Percentiles rank a stretch among this genome's conserved stretches.
Evolutionary conservation across 176 grass and related monocot species (phyloP).

Genomic region (Aegilops umbellulata): DNA sequence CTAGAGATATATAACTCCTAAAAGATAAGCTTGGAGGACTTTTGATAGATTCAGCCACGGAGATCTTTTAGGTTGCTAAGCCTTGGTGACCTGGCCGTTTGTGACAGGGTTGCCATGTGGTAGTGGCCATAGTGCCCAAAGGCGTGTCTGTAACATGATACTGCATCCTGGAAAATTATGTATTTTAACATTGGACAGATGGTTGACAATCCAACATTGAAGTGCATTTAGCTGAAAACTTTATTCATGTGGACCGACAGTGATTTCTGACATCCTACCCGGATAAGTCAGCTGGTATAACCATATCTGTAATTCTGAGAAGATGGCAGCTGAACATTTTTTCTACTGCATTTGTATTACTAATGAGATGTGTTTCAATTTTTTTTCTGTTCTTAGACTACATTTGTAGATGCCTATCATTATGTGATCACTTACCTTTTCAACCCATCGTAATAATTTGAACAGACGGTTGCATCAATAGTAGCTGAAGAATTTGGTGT

Average conservation of each 20-base stretch:
- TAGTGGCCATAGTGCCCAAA: too few relatives aligned
- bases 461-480: constrained; percentile 65
- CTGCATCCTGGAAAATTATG: too few relatives aligned
- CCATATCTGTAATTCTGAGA: not conserved
- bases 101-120: too few relatives aligned
- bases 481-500: constrained; percentile 86
- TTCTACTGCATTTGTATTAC: not conserved
- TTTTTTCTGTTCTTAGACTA: too few relatives aligned
- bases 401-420: too few relatives aligned
- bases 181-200: too few relatives aligned
- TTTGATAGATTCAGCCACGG: not conserved
- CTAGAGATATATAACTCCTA: not conserved
- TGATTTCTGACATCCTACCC: constrained; percentile 2
- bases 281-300: not conserved
- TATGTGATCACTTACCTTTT: too few relatives aligned
- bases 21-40: not conserved
- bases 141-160: too few relatives aligned
- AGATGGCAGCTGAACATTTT: too few relatives aligned
- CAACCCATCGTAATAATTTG: not conserved
- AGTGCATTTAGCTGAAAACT: too few relatives aligned
- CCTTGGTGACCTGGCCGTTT: not conserved
- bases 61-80: not conserved
- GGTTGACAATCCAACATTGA: too few relatives aligned
- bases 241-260: not conserved
- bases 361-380: too few relatives aligned